Evolutionary conservation across 176 grass and related monocot genomes (phyloP), one percentile per base, ranked within the genome.

Genomic region (Thalia dealbata): DNA sequence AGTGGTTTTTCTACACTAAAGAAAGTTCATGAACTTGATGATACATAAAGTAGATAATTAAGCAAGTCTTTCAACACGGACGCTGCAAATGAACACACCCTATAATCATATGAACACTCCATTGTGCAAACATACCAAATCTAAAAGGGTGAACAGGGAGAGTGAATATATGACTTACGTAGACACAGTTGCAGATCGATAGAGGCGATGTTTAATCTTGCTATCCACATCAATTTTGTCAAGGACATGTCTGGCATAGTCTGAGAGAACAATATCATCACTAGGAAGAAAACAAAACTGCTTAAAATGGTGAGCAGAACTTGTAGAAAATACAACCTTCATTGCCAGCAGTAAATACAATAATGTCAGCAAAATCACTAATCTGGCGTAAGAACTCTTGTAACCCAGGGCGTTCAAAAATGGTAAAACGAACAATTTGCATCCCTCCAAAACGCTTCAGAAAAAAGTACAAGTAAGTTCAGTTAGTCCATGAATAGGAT

Each of bases 161-260:
- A 44, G 42, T 44, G 42, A 9, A 44, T 3, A 44, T 44, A 71
- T 14, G 61, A 84, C 89, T 89, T 85, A 96, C 92, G 87, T 96
- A 54, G 81, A 83, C 75, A 96, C 89, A 72, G 92, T 96, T 74
- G 89, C 88, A 55, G 92, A 86, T 18, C 92, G 89, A 84, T 96
- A 96, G 46, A 96, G 82, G 69, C 89, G 87, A 64, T 80, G 87
- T 35, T 79, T 92, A 84, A 96, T 92, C 80, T 64, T 89, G 64
- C 82, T 96, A 15, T 96, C 81, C 29, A 85, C 59, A 78, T 96
- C 92, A 75, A 96, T 96, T 80, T 72, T 87, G 78, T 96, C 89
- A 76, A 96, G 87, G 82, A 96, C 86, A 70, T 89, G 92, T 80
- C 82, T 92, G 71, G 92, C 92, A 84, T 96, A 96, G 80, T 89